Conservation (phyloP, 768 basidiomycete genomes). For the Lactarius trivialis region DNA sequence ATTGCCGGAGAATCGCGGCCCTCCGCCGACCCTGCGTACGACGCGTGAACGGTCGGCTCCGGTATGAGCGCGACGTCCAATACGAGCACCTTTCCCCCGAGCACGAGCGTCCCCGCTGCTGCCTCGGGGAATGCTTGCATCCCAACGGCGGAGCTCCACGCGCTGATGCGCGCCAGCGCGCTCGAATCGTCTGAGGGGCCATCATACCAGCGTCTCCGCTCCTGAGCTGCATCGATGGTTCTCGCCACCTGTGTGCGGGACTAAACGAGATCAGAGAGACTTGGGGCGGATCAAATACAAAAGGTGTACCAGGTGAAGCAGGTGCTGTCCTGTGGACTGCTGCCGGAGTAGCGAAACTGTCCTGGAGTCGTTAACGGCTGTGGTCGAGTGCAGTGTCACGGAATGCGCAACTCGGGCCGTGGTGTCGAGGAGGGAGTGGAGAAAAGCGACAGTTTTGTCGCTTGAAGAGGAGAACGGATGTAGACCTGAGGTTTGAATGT, state of each 20-base stretch:
- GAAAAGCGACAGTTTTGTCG: slow-evolving; percentile 13
- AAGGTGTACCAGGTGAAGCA: slow-evolving; percentile 13
- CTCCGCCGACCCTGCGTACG: slow-evolving; percentile 47
- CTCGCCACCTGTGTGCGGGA: slow-evolving; percentile 17
- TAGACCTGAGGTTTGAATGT: not conserved
- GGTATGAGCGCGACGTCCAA: slow-evolving; percentile 29
- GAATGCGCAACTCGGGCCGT: slow-evolving; percentile 9
- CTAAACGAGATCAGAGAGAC: not conserved
- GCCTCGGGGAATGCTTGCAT: slow-evolving; percentile 16
- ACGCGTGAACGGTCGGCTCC: slow-evolving; percentile 60
- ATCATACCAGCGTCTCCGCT: slow-evolving; percentile 10
- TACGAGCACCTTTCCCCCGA: slow-evolving; percentile 16
- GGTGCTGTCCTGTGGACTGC: slow-evolving; percentile 16
- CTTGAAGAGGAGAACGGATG: slow-evolving; percentile 15
- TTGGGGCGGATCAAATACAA: not conserved
- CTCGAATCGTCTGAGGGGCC: slow-evolving; percentile 8
- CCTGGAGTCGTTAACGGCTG: slow-evolving; percentile 17
- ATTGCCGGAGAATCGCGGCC: slow-evolving; percentile 46
- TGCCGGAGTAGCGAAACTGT: slow-evolving; percentile 19
- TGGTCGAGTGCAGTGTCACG: slow-evolving; percentile 10
- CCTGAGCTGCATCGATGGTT: slow-evolving; percentile 10
- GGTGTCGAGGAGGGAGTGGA: slow-evolving; percentile 14
- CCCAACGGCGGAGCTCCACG: slow-evolving; percentile 13
- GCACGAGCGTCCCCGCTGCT: slow-evolving; percentile 10
- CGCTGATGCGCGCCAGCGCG: slow-evolving; percentile 6